Evolutionary conservation across 1,284 basidiomycete genomes (phyloP).

Genomic region (Ceratobasidium sp.): DNA sequence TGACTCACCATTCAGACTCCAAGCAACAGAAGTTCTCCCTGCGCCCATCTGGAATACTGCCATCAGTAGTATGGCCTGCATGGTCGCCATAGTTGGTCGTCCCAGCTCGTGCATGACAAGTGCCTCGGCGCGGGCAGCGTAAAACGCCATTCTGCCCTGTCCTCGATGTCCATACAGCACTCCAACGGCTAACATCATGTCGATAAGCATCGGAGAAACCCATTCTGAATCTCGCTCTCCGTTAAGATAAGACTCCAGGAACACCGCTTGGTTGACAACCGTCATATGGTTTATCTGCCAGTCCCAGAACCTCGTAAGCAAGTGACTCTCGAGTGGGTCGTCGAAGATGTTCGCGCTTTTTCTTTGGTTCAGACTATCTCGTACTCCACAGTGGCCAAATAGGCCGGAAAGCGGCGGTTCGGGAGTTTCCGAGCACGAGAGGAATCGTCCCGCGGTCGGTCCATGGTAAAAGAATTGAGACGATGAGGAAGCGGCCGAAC

Average conservation of each 20-base stretch:
- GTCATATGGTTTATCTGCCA: constrained; percentile 28
- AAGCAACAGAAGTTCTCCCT: constrained; percentile 2
- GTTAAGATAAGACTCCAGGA: constrained; percentile 10
- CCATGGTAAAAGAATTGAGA: constrained; percentile 19
- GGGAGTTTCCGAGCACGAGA: neutral
- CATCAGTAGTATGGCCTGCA: constrained; percentile 32
- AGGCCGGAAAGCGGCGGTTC: neutral
- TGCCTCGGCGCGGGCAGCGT: constrained; percentile 12
- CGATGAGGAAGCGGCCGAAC: neutral
- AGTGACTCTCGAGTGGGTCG: neutral
- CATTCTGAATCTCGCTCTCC: constrained; percentile 32
- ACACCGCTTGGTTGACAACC: constrained; percentile 5
- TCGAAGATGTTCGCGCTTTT: neutral
- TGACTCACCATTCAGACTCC: constrained; percentile 27
- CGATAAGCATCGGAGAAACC: constrained; percentile 32
- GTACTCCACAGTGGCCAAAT: neutral
- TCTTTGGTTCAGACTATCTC: neutral
- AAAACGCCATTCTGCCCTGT: neutral
- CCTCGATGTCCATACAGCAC: constrained; percentile 10
- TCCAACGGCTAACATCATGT: constrained; percentile 32
- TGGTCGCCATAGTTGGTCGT: constrained; percentile 28
- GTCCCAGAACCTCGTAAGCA: constrained; percentile 15
- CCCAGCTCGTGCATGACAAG: constrained; percentile 1
- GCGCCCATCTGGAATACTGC: constrained; percentile 14
- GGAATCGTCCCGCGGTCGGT: neutral